Evolutionary conservation across 345 rosid species (phyloP), one percentile per base, ranked within the genome.

Genomic region (Clausena lansium): DNA sequence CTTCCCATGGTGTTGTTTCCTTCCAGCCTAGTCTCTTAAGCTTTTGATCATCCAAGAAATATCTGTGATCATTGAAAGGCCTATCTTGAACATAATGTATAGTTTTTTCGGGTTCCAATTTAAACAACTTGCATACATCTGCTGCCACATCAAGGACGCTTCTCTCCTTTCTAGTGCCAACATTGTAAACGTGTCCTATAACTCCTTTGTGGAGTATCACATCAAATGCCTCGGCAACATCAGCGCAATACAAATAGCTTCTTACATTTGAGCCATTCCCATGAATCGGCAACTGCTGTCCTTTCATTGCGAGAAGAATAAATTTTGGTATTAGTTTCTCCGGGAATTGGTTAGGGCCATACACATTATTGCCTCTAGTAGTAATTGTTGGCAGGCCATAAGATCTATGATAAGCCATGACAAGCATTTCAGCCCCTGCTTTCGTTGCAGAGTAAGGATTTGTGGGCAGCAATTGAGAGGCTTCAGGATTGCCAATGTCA

Each of bases 401-500:
- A 5, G 93, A 87, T 76, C 90, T 77, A 60, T 84, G 88, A 64
- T 90, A 90, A 76, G 91, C 93, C 93, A 90, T 88, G 35, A 88
- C 93, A 22, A 90, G 73, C 93, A 90, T 90, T 78, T 90, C 93
- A 57, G 93, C 91, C 54, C 91, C 91, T 1, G 93, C 91, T 74
- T 90, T 90, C 9, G 92, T 90, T 0, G 94, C 94, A 9, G 94
- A 90, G 76, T 88, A 90, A 5, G 94, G 94, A 61, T 88, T 90
- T 9, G 94, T 88, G 0, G 94, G 94, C 19, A 90, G 81, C 2
- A 90, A 79, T 83, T 88, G 93, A 55, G 93, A 90, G 74, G 93
- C 91, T 73, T 90, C 91, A 25, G 84, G 88, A 76, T 88, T 90
- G 7, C 92, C 94, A 0, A 87, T 81, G 15, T 87, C 89, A 59